These are phyloP conservation scores for Podospora pseudoanserina DNA, from an alignment of 495 filamentous ascomycete genomes.

Conservation along the genomic window DNA sequence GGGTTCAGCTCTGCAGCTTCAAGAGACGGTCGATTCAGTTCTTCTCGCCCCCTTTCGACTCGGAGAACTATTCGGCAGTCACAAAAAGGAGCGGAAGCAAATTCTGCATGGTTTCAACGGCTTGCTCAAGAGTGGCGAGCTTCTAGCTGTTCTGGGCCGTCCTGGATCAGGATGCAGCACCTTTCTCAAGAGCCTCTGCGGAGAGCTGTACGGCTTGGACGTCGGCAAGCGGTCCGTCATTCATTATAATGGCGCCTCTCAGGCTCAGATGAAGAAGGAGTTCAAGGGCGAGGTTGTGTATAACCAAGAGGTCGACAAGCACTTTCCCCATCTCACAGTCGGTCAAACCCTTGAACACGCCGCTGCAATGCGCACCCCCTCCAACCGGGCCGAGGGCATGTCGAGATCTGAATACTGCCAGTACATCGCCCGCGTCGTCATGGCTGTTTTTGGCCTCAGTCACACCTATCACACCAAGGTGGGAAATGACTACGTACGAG, in stretches of 20 bases:
- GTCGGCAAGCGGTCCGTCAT: conserved; percentile 43
- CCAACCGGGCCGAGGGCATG: conserved; percentile 59
- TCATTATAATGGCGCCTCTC: conserved; percentile 50
- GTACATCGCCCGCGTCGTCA: conserved; percentile 66
- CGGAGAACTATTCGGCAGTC: conserved; percentile 42
- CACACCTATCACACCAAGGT: conserved; percentile 67
- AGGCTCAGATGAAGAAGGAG: conserved; percentile 52
- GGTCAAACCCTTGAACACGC: conserved; percentile 65
- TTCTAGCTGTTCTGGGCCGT: conserved; percentile 73
- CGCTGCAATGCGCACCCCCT: conserved; percentile 64
- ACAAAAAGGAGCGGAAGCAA: conserved; percentile 35
- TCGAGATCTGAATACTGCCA: conserved; percentile 58
- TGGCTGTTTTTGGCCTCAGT: conserved; percentile 66
- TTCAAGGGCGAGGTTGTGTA: conserved; percentile 65
- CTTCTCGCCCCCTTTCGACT: conserved; percentile 48
- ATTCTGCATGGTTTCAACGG: conserved; percentile 74
- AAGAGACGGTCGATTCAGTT: conserved; percentile 52
- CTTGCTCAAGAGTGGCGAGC: conserved; percentile 68
- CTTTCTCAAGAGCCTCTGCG: conserved; percentile 67
- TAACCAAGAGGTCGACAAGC: conserved; percentile 53
- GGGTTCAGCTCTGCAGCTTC: conserved; percentile 52
- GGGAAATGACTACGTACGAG: conserved; percentile 76
- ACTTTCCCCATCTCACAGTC: conserved; percentile 64
- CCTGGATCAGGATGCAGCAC: conserved; percentile 58
- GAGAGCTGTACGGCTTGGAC: conserved; percentile 56